Evolutionary conservation across 2,329 filamentous ascomycete species (phyloP).

Genomic region (Venturia pyrina): DNA sequence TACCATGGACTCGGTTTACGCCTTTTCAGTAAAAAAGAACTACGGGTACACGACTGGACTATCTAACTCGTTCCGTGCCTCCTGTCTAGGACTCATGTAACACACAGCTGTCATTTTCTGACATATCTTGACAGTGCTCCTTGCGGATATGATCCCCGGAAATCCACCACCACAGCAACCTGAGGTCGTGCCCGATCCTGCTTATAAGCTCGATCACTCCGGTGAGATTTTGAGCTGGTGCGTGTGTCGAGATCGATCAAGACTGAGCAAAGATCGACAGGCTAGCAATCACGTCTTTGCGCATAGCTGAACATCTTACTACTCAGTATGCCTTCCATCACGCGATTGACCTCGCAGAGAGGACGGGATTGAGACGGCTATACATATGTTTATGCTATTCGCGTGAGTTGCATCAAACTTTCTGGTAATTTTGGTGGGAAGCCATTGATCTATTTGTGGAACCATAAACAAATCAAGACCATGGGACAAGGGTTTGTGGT

Average conservation of each 20-base stretch:
- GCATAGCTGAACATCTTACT: background rate
- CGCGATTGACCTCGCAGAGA: background rate
- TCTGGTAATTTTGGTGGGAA: background rate
- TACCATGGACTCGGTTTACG: background rate
- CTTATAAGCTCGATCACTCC: background rate
- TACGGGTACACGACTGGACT: background rate
- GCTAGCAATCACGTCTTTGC: background rate
- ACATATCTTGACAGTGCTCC: background rate
- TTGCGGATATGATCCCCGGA: background rate
- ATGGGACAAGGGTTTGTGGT: background rate
- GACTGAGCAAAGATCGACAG: background rate
- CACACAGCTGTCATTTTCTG: background rate
- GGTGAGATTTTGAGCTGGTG: background rate
- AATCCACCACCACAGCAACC: background rate
- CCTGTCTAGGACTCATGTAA: background rate
- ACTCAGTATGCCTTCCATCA: background rate
- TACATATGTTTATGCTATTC: background rate
- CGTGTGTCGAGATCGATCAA: background rate
- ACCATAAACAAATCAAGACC: background rate
- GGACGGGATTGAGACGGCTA: background rate
- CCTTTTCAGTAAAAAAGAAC: background rate
- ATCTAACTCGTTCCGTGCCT: background rate
- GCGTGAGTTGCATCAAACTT: background rate
- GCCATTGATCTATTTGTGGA: background rate
- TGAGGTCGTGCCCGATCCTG: background rate